phyloP scores from a whole-genome alignment of 177 flowering plant genomes.

The Tripterygium wilfordii region DNA sequence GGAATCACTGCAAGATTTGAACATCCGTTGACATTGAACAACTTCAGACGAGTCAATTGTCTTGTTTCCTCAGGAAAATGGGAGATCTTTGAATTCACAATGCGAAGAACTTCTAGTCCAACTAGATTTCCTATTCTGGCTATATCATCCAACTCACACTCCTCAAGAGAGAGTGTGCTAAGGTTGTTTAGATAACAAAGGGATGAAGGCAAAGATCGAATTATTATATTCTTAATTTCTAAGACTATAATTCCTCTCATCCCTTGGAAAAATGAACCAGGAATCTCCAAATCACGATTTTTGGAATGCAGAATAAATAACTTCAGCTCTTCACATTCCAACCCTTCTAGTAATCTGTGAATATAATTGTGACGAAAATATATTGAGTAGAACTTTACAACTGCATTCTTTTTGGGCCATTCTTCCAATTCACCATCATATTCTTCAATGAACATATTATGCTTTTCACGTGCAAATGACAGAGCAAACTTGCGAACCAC shows the following conservation, averaged over 20 bases:
- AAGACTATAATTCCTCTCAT: constrained; percentile 7
- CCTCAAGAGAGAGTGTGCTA: constrained; percentile 7
- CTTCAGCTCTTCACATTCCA: constrained; percentile 11
- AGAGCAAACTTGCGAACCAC: background rate
- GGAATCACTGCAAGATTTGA: constrained; percentile 6
- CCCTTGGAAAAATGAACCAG: constrained; percentile 3
- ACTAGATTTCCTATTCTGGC: constrained; percentile 3
- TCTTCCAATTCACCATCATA: background rate
- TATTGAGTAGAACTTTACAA: background rate
- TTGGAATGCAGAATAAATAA: background rate
- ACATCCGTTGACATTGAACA: constrained; percentile 8
- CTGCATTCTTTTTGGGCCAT: background rate
- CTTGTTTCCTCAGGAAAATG: constrained; percentile 10
- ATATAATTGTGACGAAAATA: background rate
- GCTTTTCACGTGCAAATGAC: background rate
- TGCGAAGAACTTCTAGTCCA: constrained; percentile 9
- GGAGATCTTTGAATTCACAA: background rate
- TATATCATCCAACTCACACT: constrained; percentile 1
- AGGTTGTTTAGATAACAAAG: constrained; percentile 2
- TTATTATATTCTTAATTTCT: background rate
- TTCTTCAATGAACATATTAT: background rate
- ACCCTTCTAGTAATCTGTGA: constrained; percentile 1
- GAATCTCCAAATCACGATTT: background rate
- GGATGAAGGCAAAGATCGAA: constrained; percentile 9
- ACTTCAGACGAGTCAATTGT: constrained; percentile 6